Base-by-base conservation (phyloP, 2,329 filamentous ascomycete species). In the Fulvia fulva region DNA sequence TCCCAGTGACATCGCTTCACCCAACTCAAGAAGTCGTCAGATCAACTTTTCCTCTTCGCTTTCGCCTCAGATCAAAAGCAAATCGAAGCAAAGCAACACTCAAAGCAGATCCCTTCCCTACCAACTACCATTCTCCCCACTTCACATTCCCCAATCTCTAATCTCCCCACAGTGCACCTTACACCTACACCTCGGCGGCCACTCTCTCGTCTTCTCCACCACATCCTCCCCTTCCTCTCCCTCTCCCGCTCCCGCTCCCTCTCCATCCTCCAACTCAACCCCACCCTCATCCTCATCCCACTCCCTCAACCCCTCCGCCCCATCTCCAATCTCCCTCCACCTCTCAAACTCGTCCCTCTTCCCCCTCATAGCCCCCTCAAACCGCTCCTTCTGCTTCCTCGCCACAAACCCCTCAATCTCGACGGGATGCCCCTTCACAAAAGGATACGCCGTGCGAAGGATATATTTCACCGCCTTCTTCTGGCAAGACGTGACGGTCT, bases 331-430 rank as follows among this genome's bases (percentile, higher is more conserved):
- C 3, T 53, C 56, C 49, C 43, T 57, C 62, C 64, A 68, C n/a
- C 47, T 9, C 28, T 60, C 52, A 26, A 59, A 63, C n/a, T 58
- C 22, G 53, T 60, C 45, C 12, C 57, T 51, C 49, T 37, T 59
- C 7, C 19, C 56, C 3, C 47, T n/a, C 49, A 58, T 62, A 22
- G 43, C 53, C 14, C 37, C 52, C 50, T 68, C 61, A 51, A 69
- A 69, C 0, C 25, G n/a, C 9, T 28, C 37, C 57, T 66, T 70
- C 56, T 70, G 66, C 37, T 45, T 37, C 3, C 49, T 52, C 47
- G 68, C 69, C 28, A 68, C 46, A 47, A 57, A 67, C 3, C 70
- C 70, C 2, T 37, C 58, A 28, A 72, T 19, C 21, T 25, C 51
- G 4, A 71, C 57, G 2, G 67, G 63, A 45, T 68, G 66, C 19